Evolutionary conservation across 257 asterid genomes (phyloP).

Genomic region (Ligustrum vulgare): DNA sequence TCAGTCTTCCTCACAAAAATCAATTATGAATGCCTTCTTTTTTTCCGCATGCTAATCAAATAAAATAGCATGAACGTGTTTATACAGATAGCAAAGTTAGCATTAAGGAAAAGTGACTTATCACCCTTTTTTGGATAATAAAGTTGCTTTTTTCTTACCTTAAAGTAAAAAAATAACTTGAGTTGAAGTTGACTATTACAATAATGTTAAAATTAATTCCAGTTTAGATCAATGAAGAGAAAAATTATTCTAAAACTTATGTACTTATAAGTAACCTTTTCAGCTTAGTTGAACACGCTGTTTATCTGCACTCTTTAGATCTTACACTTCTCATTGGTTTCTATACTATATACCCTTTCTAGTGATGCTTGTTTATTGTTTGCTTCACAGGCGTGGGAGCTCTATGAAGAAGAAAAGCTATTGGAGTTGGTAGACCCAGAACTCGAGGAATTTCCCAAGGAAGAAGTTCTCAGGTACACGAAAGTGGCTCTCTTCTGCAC

Average conservation of each 20-base stretch:
- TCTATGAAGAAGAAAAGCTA: constrained; percentile 55
- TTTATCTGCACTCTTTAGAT: background rate
- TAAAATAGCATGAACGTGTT: background rate
- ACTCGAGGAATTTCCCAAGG: constrained; percentile 55
- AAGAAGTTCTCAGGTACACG: constrained; percentile 61
- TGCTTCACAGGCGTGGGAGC: constrained; percentile 75
- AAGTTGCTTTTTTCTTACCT: background rate
- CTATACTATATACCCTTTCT: constrained; percentile 1
- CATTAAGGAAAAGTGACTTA: too few species aligned
- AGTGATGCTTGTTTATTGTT: constrained; percentile 1
- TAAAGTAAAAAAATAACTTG: background rate
- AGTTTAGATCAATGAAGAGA: background rate
- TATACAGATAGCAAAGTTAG: background rate
- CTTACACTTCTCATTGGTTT: background rate
- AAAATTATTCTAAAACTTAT: background rate
- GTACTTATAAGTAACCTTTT: background rate
- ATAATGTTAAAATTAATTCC: background rate
- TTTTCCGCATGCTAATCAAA: background rate
- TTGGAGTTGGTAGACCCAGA: constrained; percentile 76
- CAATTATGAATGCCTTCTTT: background rate
- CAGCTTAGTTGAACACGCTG: background rate
- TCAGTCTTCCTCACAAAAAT: background rate
- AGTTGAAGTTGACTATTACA: background rate
- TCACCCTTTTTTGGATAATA: too few species aligned
- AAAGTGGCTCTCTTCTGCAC: constrained; percentile 90